Evolutionary conservation across 805 yeast species (phyloP), one percentile per base, ranked within the genome.

Genomic region (Lachancea lanzarotensis): DNA sequence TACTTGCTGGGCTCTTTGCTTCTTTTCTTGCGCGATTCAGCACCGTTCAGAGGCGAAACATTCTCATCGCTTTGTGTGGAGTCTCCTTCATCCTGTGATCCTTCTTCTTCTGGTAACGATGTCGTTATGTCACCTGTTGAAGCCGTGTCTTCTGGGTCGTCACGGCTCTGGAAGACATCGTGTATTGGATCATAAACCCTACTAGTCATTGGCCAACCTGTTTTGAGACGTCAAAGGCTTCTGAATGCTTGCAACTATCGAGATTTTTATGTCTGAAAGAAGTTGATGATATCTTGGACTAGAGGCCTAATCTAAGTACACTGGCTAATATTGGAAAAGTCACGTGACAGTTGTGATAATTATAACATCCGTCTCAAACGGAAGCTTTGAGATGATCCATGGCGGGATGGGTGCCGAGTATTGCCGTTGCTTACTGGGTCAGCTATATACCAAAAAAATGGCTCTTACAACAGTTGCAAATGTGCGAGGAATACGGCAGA

Each of bases 171-270:
- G 40, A 61, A 63, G 15, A 59, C 60, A 45, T 63, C 68, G 35
- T 63, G 68, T 5, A 63, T 62, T 1, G 68, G 68, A 44, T 63
- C 68, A 38, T 63, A 63, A 11, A 60, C 67, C 47, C 63, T 54
- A 34, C 57, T 61, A 9, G 55, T 62, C 66, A 63, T 61, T 15
- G 30, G 30, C 3, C 15, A 13, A 29, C 35, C 25, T 22, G 25
- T 6, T 6, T 8, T 6, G 8, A 22, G 25, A 22, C 4, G 25
- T 6, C 8, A 8, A 8, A 4, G 25, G 8, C 25, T 8, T 22
- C 8, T 22, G 8, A 22, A 4, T 22, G 25, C 25, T 22, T 22
- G 25, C 25, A 22, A 22, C 25, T 22, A 8, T 22, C 25, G 4
- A 8, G 4, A 6, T 8, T 22, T 22, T 22, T 22, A 22, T 4